phyloP scores from a whole-genome alignment of 192 early-diverging fungal genomes.

The Allomyces macrogynus region DNA sequence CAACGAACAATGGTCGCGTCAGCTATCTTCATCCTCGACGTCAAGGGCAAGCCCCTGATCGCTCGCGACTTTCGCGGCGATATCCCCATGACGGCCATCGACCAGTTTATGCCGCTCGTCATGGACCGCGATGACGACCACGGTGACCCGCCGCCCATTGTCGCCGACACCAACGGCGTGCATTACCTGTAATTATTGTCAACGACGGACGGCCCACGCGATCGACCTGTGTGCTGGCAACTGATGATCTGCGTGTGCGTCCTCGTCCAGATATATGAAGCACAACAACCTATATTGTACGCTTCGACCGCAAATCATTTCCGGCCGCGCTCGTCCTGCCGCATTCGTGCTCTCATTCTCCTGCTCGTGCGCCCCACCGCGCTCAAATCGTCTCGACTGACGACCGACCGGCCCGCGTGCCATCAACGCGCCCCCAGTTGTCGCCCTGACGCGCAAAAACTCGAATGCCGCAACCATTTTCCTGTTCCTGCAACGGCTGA shows the following conservation, averaged over 20 bases:
- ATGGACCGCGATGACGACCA: constrained; percentile 79
- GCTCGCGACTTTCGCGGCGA: constrained; percentile 94
- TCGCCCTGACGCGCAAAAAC: constrained; percentile 92
- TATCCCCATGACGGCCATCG: constrained; percentile 85
- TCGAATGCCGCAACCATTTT: constrained; percentile 91
- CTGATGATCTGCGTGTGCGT: too few relatives aligned
- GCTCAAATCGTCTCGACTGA: too few relatives aligned
- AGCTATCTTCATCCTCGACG: constrained; percentile 83
- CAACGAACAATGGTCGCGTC: constrained; percentile 27
- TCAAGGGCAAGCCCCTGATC: constrained; percentile 98
- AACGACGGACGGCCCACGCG: too few relatives aligned
- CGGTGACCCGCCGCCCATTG: constrained; percentile 52
- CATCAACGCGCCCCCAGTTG: constrained; percentile 26
- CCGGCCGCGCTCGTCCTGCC: too few relatives aligned
- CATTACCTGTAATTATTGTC: constrained; percentile 44
- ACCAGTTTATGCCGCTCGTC: constrained; percentile 94
- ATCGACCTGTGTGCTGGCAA: too few relatives aligned
- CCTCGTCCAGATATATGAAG: constrained; percentile 31
- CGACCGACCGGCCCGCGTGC: too few relatives aligned
- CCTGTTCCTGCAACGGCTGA: constrained; percentile 84
- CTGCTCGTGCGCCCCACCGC: too few relatives aligned
- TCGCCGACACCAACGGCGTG: constrained; percentile 76
- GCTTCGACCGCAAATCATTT: background rate
- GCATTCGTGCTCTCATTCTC: too few relatives aligned
- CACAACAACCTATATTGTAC: constrained; percentile 92